phyloP scores from a whole-genome alignment of 768 basidiomycete genomes.

The Tulasnella sp. region DNA sequence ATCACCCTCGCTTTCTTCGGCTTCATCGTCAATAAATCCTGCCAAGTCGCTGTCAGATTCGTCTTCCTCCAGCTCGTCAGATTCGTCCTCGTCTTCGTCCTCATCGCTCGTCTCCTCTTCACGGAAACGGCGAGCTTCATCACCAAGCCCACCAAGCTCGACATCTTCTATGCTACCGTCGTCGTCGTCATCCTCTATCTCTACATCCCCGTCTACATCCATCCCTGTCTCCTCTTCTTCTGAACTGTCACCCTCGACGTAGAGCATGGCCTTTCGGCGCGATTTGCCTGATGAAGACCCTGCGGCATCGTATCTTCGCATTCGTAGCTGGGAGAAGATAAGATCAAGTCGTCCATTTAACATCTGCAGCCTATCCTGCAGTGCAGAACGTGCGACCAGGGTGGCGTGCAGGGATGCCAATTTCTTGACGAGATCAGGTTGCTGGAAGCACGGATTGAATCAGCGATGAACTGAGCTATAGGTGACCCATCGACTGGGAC shows the following conservation, averaged over 20 bases:
- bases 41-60: conserved; percentile 55
- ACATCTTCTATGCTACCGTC: conserved; percentile 56
- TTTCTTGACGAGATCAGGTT: conserved; percentile 84
- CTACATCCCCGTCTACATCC: conserved; percentile 46
- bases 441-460: conserved; percentile 40
- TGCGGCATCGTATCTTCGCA: background rate
- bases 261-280: conserved; percentile 30
- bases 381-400: conserved; percentile 64
- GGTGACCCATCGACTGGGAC: conserved; percentile 28
- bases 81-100: conserved; percentile 24
- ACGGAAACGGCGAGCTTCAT: background rate
- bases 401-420: conserved; percentile 79
- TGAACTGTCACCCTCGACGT: conserved; percentile 26
- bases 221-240: conserved; percentile 52
- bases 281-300: background rate
- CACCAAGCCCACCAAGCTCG: conserved; percentile 23
- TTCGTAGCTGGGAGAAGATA: conserved; percentile 64
- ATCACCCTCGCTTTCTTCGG: conserved; percentile 39
- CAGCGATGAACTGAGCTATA: conserved; percentile 8
- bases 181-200: conserved; percentile 57
- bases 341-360: conserved; percentile 88
- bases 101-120: conserved; percentile 24
- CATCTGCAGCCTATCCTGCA: conserved; percentile 78
- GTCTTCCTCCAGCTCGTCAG: conserved; percentile 44
- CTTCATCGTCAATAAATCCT: conserved; percentile 37